Conservation (phyloP, 768 basidiomycete genomes). For the Mrakia hoshinonis region DNA sequence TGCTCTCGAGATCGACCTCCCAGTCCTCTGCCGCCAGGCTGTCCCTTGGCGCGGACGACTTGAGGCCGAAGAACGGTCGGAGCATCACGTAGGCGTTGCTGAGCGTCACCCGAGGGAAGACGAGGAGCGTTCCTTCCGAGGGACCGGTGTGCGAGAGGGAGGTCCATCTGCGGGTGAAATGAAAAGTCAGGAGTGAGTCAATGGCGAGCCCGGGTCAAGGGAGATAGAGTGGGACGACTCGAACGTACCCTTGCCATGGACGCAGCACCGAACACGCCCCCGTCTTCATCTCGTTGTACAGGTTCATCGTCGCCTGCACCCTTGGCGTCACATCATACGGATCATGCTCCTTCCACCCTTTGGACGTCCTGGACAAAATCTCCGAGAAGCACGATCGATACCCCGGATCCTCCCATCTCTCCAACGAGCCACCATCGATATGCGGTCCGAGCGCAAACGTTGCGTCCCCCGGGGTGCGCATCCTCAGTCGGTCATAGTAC, state of each 20-base stretch:
- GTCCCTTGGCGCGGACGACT: not conserved
- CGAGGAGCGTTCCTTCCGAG: slow-evolving; percentile 55
- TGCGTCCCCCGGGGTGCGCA: slow-evolving; percentile 27
- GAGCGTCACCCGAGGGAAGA: slow-evolving; percentile 53
- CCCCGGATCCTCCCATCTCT: slow-evolving; percentile 44
- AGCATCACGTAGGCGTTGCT: slow-evolving; percentile 56
- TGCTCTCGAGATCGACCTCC: slow-evolving; percentile 50
- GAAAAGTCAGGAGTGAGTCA: slow-evolving; percentile 32
- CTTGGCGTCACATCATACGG: slow-evolving; percentile 57
- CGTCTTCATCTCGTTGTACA: slow-evolving; percentile 47
- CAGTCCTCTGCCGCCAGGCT: slow-evolving; percentile 49
- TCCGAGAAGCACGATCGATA: slow-evolving; percentile 49
- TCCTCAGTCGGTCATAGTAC: slow-evolving; percentile 60
- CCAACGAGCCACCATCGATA: slow-evolving; percentile 62
- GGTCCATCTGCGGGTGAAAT: slow-evolving; percentile 34
- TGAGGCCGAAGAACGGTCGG: slow-evolving; percentile 55
- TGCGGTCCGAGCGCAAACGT: slow-evolving; percentile 60
- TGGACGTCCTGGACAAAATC: slow-evolving; percentile 53
- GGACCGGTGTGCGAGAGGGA: slow-evolving; percentile 50
- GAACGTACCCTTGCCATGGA: slow-evolving; percentile 28
- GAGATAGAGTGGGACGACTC: too few species aligned
- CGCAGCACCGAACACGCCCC: slow-evolving; percentile 19
- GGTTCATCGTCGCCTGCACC: slow-evolving; percentile 54
- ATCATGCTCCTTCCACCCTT: slow-evolving; percentile 52
- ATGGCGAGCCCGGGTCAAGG: not conserved